Conservation (phyloP, 2,329 filamentous ascomycete species). For the Aspergillus fijiensis region DNA sequence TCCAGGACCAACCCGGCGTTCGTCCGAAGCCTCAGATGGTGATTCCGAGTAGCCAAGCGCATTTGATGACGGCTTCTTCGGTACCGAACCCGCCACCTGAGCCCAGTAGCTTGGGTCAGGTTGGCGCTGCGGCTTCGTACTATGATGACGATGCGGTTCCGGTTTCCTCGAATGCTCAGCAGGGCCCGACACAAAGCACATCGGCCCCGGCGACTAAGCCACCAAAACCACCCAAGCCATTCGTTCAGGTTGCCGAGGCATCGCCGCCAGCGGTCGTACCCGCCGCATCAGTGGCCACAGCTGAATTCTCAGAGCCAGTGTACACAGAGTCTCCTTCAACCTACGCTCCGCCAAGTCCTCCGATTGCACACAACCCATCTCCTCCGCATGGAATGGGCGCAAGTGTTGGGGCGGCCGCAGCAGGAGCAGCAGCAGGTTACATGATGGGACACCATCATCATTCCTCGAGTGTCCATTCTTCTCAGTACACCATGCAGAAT, state of each 20-base stretch:
- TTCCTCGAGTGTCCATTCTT: slow-evolving; percentile 27
- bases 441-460: slow-evolving; percentile 38
- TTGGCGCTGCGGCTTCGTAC: slow-evolving; percentile 57
- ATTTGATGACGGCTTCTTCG: slow-evolving; percentile 55
- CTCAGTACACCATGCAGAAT: slow-evolving; percentile 36
- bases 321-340: slow-evolving; percentile 24
- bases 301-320: slow-evolving; percentile 25
- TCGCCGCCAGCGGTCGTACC: slow-evolving; percentile 29
- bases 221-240: slow-evolving; percentile 29
- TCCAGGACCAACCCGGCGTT: slow-evolving; percentile 60
- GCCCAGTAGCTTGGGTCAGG: slow-evolving; percentile 52
- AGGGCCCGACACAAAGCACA: slow-evolving; percentile 13
- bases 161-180: slow-evolving; percentile 8
- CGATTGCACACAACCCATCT: slow-evolving; percentile 25
- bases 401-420: slow-evolving; percentile 40
- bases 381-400: slow-evolving; percentile 34
- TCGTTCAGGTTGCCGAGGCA: slow-evolving; percentile 34
- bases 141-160: slow-evolving; percentile 39
- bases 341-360: slow-evolving; percentile 19
- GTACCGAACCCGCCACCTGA: slow-evolving; percentile 56
- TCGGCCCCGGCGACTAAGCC: slow-evolving; percentile 23
- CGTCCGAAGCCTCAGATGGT: slow-evolving; percentile 54
- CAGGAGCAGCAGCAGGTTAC: slow-evolving; percentile 45
- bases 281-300: slow-evolving; percentile 46
- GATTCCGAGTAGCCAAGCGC: slow-evolving; percentile 56